Base-by-base conservation (phyloP, 768 basidiomycete species). In the Mycena indigotica region DNA sequence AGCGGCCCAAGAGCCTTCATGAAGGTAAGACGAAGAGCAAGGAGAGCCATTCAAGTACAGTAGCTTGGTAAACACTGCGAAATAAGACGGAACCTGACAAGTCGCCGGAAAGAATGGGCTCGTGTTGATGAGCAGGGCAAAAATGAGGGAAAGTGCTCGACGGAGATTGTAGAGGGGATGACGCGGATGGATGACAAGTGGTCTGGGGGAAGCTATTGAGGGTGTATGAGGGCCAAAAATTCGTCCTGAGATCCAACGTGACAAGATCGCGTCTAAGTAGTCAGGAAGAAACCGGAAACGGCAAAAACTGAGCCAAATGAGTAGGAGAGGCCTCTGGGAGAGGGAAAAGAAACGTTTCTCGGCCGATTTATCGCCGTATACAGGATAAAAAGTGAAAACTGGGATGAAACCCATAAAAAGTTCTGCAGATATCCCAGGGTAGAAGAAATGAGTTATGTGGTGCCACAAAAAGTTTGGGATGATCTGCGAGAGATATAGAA, bases 221-320 rank as follows among this genome's bases (percentile, higher is more conserved):
- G 46, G 46, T 21, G 10, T 48, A 48, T 48, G 46, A 48, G 46
- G 46, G 46, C 25, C 24, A 5, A 48, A 48, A 48, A 48, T 48
- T 48, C 46, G 46, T 13, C 46, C 21, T 48, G 46, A 48, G 28
- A n/a, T 13, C 5, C 25, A 48, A 48, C 25, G 46, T 48, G 46
- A 4, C 46, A 48, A 48, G 28, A 25, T 5, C 24, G 8, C 46
- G 46, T 28, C 21, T 48, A n/a, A 6, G 25, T 8, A 21, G 46
- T 26, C 24, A 10, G 8, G 12, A 28, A 4, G 46, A 48, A 12
- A 5, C 15, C 21, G 46, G n/a, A n/a, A n/a, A n/a, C n/a, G n/a
- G n/a, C n/a, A n/a, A n/a, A n/a, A n/a, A n/a, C n/a, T n/a, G n/a
- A n/a, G n/a, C n/a, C n/a, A n/a, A n/a, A n/a, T n/a, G 6, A 48